A percentile compares a stretch with the other conserved stretches of the same genome.
These are phyloP conservation scores for Metarhizium guizhouense DNA, from an alignment of 2,329 filamentous ascomycete genomes.

Conservation along the genomic window DNA sequence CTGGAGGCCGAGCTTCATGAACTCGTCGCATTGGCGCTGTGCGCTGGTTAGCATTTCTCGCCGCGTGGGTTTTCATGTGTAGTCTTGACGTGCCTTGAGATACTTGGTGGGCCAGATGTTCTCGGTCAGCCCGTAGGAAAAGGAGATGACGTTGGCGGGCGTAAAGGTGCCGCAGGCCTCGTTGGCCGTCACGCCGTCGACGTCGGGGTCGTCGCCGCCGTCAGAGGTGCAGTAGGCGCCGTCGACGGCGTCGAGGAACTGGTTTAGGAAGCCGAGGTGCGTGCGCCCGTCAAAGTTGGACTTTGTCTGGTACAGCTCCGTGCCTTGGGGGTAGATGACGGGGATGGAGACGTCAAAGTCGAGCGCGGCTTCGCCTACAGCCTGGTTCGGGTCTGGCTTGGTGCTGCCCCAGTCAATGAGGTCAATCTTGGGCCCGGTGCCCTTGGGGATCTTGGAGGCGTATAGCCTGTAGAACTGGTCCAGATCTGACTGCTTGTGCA, in stretches of 20 bases:
- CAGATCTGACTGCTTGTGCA: constrained; percentile 39
- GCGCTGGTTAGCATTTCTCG: background rate
- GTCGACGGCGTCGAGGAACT: constrained; percentile 36
- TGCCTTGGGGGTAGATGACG: constrained; percentile 41
- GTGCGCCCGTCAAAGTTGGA: constrained; percentile 15
- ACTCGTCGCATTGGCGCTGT: constrained; percentile 44
- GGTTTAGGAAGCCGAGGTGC: constrained; percentile 30
- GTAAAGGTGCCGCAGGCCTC: constrained; percentile 34
- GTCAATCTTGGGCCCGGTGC: constrained; percentile 32
- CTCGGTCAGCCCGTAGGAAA: constrained; percentile 46
- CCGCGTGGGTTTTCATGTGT: too few relatives aligned
- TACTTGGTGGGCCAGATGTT: constrained; percentile 37
- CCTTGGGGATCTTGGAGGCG: constrained; percentile 28
- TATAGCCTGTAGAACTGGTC: constrained; percentile 37
- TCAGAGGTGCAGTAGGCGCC: constrained; percentile 29
- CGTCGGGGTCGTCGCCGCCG: constrained; percentile 28
- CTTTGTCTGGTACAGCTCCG: constrained; percentile 38
- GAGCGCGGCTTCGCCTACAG: constrained; percentile 39
- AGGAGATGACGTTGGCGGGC: constrained; percentile 43
- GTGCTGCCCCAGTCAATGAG: constrained; percentile 37
- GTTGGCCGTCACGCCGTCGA: constrained; percentile 31
- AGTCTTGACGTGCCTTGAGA: constrained; percentile 15
- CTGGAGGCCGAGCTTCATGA: constrained; percentile 46
- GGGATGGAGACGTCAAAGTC: constrained; percentile 45
- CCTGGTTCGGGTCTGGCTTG: constrained; percentile 19